A percentile compares a stretch with the other conserved stretches of the same genome.
phyloP scores from a whole-genome alignment of 1,139 yeast species.

The Debaryomyces psychrophilus region DNA sequence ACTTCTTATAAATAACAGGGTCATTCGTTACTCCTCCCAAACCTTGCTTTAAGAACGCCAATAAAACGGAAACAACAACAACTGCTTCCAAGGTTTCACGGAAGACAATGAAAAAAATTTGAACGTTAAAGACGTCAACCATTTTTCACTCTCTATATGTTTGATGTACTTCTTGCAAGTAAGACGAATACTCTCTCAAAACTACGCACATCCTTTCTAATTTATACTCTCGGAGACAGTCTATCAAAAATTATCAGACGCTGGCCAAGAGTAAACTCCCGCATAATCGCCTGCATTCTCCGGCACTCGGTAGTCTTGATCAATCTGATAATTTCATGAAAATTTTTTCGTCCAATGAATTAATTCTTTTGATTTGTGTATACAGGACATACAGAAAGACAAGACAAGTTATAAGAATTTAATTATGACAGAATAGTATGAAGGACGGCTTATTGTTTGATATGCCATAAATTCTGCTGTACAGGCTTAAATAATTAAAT shows the following conservation, averaged over 20 bases:
- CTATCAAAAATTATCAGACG: background rate
- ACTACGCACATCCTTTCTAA: background rate
- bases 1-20: constrained; percentile 56
- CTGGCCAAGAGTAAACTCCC: background rate
- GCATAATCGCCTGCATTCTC: constrained; percentile 3
- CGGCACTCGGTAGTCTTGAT: constrained; percentile 1
- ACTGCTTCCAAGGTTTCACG: constrained; percentile 92
- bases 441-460: background rate
- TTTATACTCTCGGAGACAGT: background rate
- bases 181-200: background rate
- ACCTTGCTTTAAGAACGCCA: constrained; percentile 89
- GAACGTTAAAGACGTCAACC: constrained; percentile 55
- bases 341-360: background rate
- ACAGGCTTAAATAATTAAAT: background rate
- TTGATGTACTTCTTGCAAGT: background rate
- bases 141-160: constrained; percentile 17
- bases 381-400: background rate
- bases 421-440: background rate
- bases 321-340: constrained; percentile 4
- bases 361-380: background rate
- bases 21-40: constrained; percentile 58
- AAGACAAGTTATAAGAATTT: background rate
- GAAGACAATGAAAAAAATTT: constrained; percentile 79
- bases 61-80: constrained; percentile 82
- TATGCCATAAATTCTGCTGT: background rate